Conservation (phyloP, 805 yeast genomes). For the Candida broadrunensis region DNA sequence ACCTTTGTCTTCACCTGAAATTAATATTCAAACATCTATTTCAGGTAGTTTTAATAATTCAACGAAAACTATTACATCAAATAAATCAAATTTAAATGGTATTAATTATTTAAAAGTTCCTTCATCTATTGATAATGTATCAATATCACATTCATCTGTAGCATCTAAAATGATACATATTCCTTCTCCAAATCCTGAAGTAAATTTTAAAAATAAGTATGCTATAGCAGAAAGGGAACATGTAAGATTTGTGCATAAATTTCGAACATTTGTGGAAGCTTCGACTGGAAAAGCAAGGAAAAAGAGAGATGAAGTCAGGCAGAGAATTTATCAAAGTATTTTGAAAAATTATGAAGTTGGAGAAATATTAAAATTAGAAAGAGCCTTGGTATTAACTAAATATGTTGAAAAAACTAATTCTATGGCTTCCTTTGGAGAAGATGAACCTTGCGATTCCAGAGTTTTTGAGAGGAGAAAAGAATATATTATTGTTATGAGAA, state of each 20-base stretch:
- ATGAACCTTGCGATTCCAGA: conserved; percentile 50
- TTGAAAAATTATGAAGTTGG: conserved; percentile 46
- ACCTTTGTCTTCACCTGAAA: too few species aligned
- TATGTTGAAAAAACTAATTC: conserved; percentile 20
- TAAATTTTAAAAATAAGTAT: background rate
- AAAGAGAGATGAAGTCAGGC: conserved; percentile 15
- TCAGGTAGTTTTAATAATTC: too few species aligned
- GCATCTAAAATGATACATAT: background rate
- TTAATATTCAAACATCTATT: too few species aligned
- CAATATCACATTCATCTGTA: background rate
- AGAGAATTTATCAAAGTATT: conserved; percentile 16
- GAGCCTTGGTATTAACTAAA: conserved; percentile 66
- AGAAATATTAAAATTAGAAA: conserved; percentile 62
- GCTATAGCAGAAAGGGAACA: conserved; percentile 11
- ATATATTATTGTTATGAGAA: conserved; percentile 66
- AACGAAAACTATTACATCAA: too few species aligned
- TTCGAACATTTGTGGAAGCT: conserved; percentile 20
- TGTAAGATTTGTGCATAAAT: conserved; percentile 11
- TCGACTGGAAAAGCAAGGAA: conserved; percentile 21
- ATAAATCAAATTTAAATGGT: too few species aligned
- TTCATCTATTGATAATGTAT: background rate
- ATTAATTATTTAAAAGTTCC: background rate
- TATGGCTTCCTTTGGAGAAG: conserved; percentile 38
- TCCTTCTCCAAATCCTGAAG: background rate
- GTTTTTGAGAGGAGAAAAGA: conserved; percentile 78